phyloP scores from a whole-genome alignment of 1,284 basidiomycete genomes.

The Microbotryum violaceum region DNA sequence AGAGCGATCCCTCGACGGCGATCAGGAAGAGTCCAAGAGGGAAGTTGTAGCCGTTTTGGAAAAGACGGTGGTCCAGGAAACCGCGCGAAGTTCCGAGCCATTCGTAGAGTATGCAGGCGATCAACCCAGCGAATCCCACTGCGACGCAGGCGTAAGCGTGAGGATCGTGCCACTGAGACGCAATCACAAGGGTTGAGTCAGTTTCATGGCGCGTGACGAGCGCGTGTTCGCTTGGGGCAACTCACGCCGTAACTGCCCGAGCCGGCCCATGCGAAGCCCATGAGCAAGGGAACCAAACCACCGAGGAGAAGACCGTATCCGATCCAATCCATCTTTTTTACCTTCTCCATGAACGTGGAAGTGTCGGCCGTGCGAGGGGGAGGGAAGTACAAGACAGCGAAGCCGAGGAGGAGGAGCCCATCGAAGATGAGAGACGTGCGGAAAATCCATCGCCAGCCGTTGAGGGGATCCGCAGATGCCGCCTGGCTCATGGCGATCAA shows the following conservation, averaged over 20 bases:
- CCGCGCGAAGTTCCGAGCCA: conserved; percentile 18
- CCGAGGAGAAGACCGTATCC: conserved; percentile 9
- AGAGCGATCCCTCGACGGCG: conserved; percentile 17
- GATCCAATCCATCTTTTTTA: conserved; percentile 9
- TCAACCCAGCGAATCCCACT: conserved; percentile 5
- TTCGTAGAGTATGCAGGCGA: conserved; percentile 8
- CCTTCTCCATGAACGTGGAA: background rate
- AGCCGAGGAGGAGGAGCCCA: conserved; percentile 8
- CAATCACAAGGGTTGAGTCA: background rate
- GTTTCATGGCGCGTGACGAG: background rate
- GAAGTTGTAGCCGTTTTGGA: conserved; percentile 14
- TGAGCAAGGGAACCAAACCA: conserved; percentile 11
- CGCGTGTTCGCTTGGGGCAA: too few relatives aligned
- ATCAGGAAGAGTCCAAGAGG: conserved; percentile 13
- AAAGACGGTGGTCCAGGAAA: conserved; percentile 22
- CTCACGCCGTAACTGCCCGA: too few relatives aligned
- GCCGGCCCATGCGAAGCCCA: conserved; percentile 9
- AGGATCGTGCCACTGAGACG: conserved; percentile 3
- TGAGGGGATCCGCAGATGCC: conserved; percentile 2
- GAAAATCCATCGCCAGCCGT: conserved; percentile 18
- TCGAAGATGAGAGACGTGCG: conserved; percentile 1
- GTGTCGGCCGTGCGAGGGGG: conserved; percentile 9
- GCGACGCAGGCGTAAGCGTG: conserved; percentile 9
- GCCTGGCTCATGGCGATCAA: conserved; percentile 9
- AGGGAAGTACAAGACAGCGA: conserved; percentile 9